Percentiles rank a stretch among this genome's conserved stretches.
Evolutionary conservation across 805 yeast genomes (phyloP).

Genomic region (Nakazawaea peltata): DNA sequence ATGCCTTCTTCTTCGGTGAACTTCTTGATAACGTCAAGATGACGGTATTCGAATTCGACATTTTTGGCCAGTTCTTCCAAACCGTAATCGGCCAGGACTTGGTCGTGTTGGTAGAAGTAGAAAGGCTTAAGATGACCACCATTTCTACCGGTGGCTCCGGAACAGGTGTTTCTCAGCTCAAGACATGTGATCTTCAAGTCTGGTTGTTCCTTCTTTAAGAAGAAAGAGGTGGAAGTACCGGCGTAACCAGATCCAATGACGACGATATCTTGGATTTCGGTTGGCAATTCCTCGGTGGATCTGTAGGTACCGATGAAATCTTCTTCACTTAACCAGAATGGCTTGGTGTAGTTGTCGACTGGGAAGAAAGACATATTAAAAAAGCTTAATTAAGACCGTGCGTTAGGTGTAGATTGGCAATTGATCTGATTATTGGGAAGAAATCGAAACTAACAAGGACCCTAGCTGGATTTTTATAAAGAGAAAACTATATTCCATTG

Average conservation of each 20-base stretch:
- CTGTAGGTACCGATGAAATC: slow-evolving; percentile 15
- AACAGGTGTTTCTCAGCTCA: slow-evolving; percentile 33
- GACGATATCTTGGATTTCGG: slow-evolving; percentile 24
- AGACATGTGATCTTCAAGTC: slow-evolving; percentile 16
- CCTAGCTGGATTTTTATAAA: no score
- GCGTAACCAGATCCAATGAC: slow-evolving; percentile 39
- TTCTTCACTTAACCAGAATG: slow-evolving; percentile 17
- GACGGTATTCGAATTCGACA: slow-evolving; percentile 27
- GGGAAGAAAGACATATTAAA: no score
- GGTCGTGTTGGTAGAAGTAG: slow-evolving; percentile 11
- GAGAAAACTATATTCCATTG: no score
- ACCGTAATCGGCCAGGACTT: slow-evolving; percentile 12
- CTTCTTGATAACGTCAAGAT: slow-evolving; percentile 21
- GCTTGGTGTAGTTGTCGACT: slow-evolving; percentile 13
- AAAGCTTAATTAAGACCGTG: no score
- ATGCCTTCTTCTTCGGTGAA: slow-evolving; percentile 19
- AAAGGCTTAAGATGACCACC: slow-evolving; percentile 39
- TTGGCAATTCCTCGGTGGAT: slow-evolving; percentile 23
- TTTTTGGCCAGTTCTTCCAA: slow-evolving; percentile 21
- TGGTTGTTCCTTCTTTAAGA: slow-evolving; percentile 20
- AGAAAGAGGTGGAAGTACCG: slow-evolving; percentile 32
- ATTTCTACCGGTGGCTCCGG: slow-evolving; percentile 37
- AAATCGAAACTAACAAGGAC: no score
- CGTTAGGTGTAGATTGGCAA: no score
- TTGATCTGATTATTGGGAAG: no score